Evolutionary conservation across 129 eudicot genomes (phyloP).

Genomic region (Flaveria robusta): DNA sequence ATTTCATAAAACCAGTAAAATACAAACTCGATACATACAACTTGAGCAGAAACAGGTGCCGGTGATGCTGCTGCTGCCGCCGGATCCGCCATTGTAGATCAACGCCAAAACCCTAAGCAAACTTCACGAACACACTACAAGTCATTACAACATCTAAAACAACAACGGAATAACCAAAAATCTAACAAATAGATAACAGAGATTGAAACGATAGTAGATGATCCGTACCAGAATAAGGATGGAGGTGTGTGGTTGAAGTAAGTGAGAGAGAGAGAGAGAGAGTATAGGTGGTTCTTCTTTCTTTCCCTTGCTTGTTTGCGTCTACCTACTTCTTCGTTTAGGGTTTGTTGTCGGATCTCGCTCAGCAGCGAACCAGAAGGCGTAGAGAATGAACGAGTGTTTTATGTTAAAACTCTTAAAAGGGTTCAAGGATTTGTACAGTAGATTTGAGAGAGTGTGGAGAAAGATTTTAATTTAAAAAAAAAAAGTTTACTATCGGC

Average conservation of each 20-base stretch:
- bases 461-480: no score
- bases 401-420: conserved; percentile 4
- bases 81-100: conserved; percentile 50
- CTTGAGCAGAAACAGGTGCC: conserved; percentile 68
- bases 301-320: conserved; percentile 30
- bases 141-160: conserved; percentile 13
- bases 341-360: conserved; percentile 41
- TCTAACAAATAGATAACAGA: not conserved
- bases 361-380: conserved; percentile 20
- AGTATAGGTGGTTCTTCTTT: conserved; percentile 15
- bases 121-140: conserved; percentile 1
- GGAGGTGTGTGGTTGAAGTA: conserved; percentile 29
- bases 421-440: not conserved
- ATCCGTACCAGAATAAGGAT: conserved; percentile 34
- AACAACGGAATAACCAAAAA: not conserved
- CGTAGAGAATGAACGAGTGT: conserved; percentile 21
- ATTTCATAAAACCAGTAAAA: not conserved
- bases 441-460: no score
- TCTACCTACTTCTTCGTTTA: conserved; percentile 10
- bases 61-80: conserved; percentile 22
- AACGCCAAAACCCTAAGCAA: conserved; percentile 28
- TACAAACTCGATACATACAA: conserved; percentile 47
- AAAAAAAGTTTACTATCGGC: no score
- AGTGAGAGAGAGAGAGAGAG: conserved; percentile 36
- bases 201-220: not conserved